These are phyloP conservation scores for Penicillium capsulatum DNA, from an alignment of 2,329 filamentous ascomycete genomes.

Conservation along the genomic window DNA sequence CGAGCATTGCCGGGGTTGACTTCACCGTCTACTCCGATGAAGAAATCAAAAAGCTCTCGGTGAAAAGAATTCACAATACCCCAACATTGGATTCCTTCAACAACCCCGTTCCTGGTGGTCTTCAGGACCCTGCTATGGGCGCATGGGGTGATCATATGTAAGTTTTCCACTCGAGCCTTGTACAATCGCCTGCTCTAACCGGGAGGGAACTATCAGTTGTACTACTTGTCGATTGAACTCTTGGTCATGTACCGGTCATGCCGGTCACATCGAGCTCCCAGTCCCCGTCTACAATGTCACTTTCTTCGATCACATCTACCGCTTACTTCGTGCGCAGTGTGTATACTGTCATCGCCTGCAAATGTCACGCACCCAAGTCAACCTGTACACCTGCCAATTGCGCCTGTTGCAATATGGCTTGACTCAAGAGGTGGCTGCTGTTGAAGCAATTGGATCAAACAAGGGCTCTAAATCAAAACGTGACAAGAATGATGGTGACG, in stretches of 20 bases:
- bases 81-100: conserved; percentile 90
- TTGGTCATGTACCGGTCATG: conserved; percentile 81
- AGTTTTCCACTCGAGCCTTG: conserved; percentile 31
- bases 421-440: conserved; percentile 60
- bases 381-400: conserved; percentile 77
- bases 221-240: conserved; percentile 84
- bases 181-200: conserved; percentile 15
- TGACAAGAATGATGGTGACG: conserved; percentile 51
- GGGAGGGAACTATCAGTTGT: conserved; percentile 56
- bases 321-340: conserved; percentile 80
- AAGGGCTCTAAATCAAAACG: conserved; percentile 45
- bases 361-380: conserved; percentile 69
- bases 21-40: conserved; percentile 78
- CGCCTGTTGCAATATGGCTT: conserved; percentile 81
- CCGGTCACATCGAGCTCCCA: conserved; percentile 91
- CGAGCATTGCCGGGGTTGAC: conserved; percentile 78
- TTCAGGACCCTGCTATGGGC: conserved; percentile 88
- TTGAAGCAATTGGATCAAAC: conserved; percentile 50
- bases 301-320: conserved; percentile 87
- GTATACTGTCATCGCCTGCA: conserved; percentile 85
- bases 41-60: conserved; percentile 85
- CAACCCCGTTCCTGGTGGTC: conserved; percentile 81
- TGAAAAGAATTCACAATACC: conserved; percentile 88
- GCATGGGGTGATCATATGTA: conserved; percentile 83
- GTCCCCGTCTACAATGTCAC: conserved; percentile 94